Percentiles rank a stretch among this genome's conserved stretches.
Evolutionary conservation across 805 yeast species (phyloP).

Genomic region (Nakazawaea ishiwadae): DNA sequence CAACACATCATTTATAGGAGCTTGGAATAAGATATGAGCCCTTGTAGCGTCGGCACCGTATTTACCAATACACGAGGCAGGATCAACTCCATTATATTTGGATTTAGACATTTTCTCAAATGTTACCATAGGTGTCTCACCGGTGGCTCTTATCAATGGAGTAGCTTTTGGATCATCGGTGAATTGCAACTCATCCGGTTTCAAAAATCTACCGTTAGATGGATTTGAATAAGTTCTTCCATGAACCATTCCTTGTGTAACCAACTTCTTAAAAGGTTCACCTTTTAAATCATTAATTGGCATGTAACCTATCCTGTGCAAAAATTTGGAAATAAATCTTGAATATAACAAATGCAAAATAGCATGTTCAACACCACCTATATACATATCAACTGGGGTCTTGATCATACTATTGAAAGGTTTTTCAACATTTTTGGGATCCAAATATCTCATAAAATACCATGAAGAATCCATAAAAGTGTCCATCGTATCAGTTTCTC

Average conservation of each 20-base stretch:
- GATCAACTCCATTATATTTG: slow-evolving; percentile 92
- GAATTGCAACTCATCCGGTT: slow-evolving; percentile 66
- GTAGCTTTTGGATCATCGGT: slow-evolving; percentile 24
- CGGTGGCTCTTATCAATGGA: slow-evolving; percentile 46
- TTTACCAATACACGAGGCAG: slow-evolving; percentile 61
- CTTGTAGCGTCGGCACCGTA: slow-evolving; percentile 95
- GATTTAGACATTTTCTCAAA: slow-evolving; percentile 97
- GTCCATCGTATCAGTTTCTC: slow-evolving; percentile 98
- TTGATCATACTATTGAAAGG: slow-evolving; percentile 46
- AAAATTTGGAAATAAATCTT: slow-evolving; percentile 78
- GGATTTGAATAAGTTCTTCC: slow-evolving; percentile 82
- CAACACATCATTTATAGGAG: slow-evolving; percentile 77
- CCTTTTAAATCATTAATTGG: slow-evolving; percentile 49
- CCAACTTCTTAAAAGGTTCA: slow-evolving; percentile 77
- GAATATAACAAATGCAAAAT: slow-evolving; percentile 86
- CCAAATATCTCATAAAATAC: slow-evolving; percentile 86
- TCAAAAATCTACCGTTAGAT: slow-evolving; percentile 64
- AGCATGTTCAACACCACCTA: slow-evolving; percentile 97
- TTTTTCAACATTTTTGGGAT: slow-evolving; percentile 51
- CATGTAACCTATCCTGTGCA: slow-evolving; percentile 67
- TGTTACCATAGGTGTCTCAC: slow-evolving; percentile 46
- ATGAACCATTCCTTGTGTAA: slow-evolving; percentile 98
- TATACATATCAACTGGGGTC: slow-evolving; percentile 85
- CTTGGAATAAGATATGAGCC: slow-evolving; percentile 89
- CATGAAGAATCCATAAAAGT: slow-evolving; percentile 98